phyloP scores from a whole-genome alignment of 176 grass and related monocot genomes.

The Stipa capillata region DNA sequence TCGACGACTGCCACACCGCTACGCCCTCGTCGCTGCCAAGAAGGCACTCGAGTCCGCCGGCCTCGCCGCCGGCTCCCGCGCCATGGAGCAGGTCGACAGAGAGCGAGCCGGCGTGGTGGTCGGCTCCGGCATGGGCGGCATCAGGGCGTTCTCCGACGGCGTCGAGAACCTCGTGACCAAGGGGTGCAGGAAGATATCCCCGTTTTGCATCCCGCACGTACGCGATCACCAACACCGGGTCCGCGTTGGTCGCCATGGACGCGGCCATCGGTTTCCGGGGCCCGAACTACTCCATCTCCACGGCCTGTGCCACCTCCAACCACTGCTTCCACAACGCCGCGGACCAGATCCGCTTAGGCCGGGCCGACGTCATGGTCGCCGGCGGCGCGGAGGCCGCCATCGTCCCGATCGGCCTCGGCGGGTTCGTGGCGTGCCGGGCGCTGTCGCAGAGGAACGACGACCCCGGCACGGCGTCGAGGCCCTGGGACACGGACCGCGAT shows the following conservation, averaged over 20 bases:
- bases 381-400: conserved; percentile 31
- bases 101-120: conserved; percentile 25
- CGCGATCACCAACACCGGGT: conserved; percentile 5
- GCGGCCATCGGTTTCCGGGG: not conserved
- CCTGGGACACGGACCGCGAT: conserved; percentile 37
- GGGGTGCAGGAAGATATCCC: conserved; percentile 8
- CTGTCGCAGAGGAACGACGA: conserved; percentile 36
- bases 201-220: conserved; percentile 17
- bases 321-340: conserved; percentile 31
- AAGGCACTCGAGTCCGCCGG: conserved; percentile 45
- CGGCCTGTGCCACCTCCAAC: conserved; percentile 36
- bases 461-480: conserved; percentile 36
- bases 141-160: not conserved
- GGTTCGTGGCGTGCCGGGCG: conserved; percentile 25
- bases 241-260: conserved; percentile 18
- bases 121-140: conserved; percentile 21
- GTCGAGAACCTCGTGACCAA: not conserved
- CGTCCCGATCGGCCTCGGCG: not conserved
- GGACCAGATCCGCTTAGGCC: conserved; percentile 33
- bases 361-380: conserved; percentile 25
- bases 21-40: conserved; percentile 41
- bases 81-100: conserved; percentile 15
- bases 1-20: conserved; percentile 41
- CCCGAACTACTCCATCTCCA: conserved; percentile 16
- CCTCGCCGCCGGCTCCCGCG: conserved; percentile 20